phyloP scores from a whole-genome alignment of 371 early-diverging fungal species.

The Synchytrium microbalum region DNA sequence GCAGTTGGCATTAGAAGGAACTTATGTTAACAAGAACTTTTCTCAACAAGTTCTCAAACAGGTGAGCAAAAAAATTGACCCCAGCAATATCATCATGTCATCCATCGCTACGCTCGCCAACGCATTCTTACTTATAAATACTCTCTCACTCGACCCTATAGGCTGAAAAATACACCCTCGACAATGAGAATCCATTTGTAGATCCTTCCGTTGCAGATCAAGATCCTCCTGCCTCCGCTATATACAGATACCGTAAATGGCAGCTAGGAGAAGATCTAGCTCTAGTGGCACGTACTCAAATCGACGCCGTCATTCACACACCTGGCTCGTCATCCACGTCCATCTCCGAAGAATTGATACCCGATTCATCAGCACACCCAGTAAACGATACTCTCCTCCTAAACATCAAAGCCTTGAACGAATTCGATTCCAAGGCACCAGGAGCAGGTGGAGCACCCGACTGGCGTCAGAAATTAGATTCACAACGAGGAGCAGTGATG shows the following conservation, averaged over 20 bases:
- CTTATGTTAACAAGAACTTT: slow-evolving; percentile 81
- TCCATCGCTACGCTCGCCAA: too few relatives aligned
- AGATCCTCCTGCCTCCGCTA: slow-evolving; percentile 60
- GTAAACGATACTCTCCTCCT: slow-evolving; percentile 56
- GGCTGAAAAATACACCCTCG: slow-evolving; percentile 39
- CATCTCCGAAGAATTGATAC: slow-evolving; percentile 7
- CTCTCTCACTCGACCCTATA: slow-evolving; percentile 6
- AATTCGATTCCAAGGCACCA: slow-evolving; percentile 81
- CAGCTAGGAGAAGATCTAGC: slow-evolving; percentile 42
- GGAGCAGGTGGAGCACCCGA: slow-evolving; percentile 85
- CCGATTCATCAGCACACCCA: slow-evolving; percentile 11
- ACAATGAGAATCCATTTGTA: slow-evolving; percentile 71
- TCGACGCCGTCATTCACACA: slow-evolving; percentile 70
- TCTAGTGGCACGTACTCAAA: slow-evolving; percentile 81
- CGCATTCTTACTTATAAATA: too few relatives aligned
- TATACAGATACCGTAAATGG: slow-evolving; percentile 79
- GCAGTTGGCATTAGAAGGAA: slow-evolving; percentile 75
- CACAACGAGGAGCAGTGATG: slow-evolving; percentile 92
- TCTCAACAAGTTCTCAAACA: slow-evolving; percentile 70
- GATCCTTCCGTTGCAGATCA: slow-evolving; percentile 39
- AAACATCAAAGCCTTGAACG: slow-evolving; percentile 76
- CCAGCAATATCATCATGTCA: slow-evolving; percentile 14
- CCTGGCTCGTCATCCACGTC: slow-evolving; percentile 15
- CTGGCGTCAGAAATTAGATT: slow-evolving; percentile 92
- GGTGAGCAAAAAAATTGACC: too few relatives aligned